These are phyloP conservation scores for Phoma sp. DNA, from an alignment of 2,329 filamentous ascomycete species.

Conservation along the genomic window DNA sequence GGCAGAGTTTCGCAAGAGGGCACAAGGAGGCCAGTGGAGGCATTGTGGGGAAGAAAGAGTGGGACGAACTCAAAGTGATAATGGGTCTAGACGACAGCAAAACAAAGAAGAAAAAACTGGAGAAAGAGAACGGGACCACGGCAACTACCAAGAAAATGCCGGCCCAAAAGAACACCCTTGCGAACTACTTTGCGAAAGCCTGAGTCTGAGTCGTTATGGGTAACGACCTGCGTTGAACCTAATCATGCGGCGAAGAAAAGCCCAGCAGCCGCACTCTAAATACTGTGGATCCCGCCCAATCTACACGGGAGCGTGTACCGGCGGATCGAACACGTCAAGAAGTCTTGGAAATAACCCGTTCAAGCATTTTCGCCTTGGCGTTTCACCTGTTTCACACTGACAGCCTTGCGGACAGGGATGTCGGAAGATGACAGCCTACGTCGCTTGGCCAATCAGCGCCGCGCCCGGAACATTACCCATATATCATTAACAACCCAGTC, in stretches of 20 bases:
- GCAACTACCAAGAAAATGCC: slow-evolving; percentile 42
- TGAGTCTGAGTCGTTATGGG: neutral
- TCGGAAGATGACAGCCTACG: slow-evolving; percentile 4
- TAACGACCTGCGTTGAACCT: neutral
- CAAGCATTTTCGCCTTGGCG: slow-evolving; percentile 13
- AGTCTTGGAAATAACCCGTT: neutral
- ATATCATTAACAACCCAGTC: slow-evolving; percentile 21
- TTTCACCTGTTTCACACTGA: slow-evolving; percentile 17
- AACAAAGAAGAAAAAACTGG: slow-evolving; percentile 41
- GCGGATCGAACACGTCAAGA: neutral
- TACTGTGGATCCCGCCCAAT: neutral
- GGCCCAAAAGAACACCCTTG: slow-evolving; percentile 41
- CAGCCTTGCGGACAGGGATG: slow-evolving; percentile 8
- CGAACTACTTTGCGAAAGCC: slow-evolving; percentile 40
- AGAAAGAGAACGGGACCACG: slow-evolving; percentile 24
- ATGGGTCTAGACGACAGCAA: slow-evolving; percentile 64
- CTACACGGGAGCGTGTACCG: neutral
- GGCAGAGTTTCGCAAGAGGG: slow-evolving; percentile 68
- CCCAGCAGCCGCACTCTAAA: neutral
- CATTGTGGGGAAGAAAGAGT: slow-evolving; percentile 64
- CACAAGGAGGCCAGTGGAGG: slow-evolving; percentile 73
- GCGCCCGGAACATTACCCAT: slow-evolving; percentile 24
- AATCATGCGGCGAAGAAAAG: neutral
- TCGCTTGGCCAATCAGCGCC: slow-evolving; percentile 18
- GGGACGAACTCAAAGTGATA: slow-evolving; percentile 67